A percentile compares a stretch with the other conserved stretches of the same genome.
phyloP scores from a whole-genome alignment of 2,329 filamentous ascomycete species.

The Pseudocercospora macadamiae region DNA sequence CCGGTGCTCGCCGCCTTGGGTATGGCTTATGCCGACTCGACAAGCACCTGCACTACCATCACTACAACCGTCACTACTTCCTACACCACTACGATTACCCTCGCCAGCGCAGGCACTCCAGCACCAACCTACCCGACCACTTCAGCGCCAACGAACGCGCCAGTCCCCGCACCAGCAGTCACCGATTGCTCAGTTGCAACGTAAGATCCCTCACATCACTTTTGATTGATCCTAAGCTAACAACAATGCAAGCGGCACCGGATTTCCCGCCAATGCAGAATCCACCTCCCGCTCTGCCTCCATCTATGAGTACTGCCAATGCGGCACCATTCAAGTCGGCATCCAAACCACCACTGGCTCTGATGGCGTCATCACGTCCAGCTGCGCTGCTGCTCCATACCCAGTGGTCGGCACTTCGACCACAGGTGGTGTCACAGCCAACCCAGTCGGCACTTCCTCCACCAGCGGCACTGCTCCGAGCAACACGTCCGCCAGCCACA shows the following conservation, averaged over 20 bases:
- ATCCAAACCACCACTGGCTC: slow-evolving; percentile 9
- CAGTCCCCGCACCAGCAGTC: not conserved
- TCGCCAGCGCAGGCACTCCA: not conserved
- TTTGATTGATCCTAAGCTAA: not conserved
- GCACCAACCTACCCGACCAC: slow-evolving; percentile 5
- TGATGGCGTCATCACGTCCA: slow-evolving; percentile 12
- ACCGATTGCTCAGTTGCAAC: slow-evolving; percentile 11
- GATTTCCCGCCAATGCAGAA: not conserved
- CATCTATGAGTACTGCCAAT: slow-evolving; percentile 1
- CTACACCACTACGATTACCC: slow-evolving; percentile 12
- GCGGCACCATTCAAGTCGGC: slow-evolving; percentile 9
- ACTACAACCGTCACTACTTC: slow-evolving; percentile 10
- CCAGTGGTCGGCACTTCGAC: slow-evolving; percentile 15
- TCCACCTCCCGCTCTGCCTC: not conserved
- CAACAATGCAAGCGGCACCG: not conserved
- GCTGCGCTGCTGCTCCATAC: slow-evolving; percentile 13
- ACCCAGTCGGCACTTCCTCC: not conserved
- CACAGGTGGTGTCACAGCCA: slow-evolving; percentile 10
- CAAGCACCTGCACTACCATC: slow-evolving; percentile 9
- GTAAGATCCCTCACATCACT: not conserved
- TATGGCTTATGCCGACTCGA: slow-evolving; percentile 3
- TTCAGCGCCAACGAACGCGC: not conserved
- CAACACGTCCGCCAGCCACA: not conserved
- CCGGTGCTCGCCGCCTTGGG: slow-evolving; percentile 8
- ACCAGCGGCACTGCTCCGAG: not conserved